Percentiles rank a stretch among this genome's conserved stretches.
phyloP scores from a whole-genome alignment of 371 early-diverging fungal species.

The Saksenaea oblongispora region DNA sequence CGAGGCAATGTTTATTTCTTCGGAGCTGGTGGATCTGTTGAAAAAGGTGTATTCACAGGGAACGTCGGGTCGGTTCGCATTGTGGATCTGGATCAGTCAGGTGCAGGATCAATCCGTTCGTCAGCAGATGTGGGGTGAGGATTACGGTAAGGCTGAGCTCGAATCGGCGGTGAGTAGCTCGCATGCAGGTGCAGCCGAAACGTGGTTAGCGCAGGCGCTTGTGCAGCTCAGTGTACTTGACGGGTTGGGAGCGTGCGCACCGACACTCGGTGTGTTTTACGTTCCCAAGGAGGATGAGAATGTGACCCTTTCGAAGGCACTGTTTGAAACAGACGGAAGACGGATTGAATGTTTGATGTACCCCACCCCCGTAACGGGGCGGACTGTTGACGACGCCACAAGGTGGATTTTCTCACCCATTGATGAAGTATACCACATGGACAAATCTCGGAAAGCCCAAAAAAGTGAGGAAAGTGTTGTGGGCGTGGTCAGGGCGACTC shows the following conservation, averaged over 20 bases:
- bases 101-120: constrained; percentile 17
- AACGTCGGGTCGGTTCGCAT: constrained; percentile 26
- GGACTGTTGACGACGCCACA: constrained; percentile 14
- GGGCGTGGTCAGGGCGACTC: constrained; percentile 35
- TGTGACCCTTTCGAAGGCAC: constrained; percentile 24
- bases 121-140: constrained; percentile 10
- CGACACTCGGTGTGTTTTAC: constrained; percentile 29
- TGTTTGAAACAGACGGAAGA: constrained; percentile 39
- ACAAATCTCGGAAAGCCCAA: constrained; percentile 36
- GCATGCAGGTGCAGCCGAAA: constrained; percentile 32
- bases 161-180: constrained; percentile 16
- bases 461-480: constrained; percentile 20
- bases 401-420: constrained; percentile 59
- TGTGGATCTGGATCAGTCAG: constrained; percentile 27
- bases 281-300: constrained; percentile 13
- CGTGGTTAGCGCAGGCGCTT: constrained; percentile 34
- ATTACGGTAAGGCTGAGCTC: constrained; percentile 23
- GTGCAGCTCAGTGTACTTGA: constrained; percentile 34
- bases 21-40: constrained; percentile 11
- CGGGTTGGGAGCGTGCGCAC: constrained; percentile 10
- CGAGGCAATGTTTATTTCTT: neutral
- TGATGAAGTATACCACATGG: constrained; percentile 52
- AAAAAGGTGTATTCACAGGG: constrained; percentile 18
- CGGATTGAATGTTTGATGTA: constrained; percentile 30
- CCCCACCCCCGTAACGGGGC: neutral